phyloP scores from a whole-genome alignment of 2,329 filamentous ascomycete species.

The Calonectria pteridis region DNA sequence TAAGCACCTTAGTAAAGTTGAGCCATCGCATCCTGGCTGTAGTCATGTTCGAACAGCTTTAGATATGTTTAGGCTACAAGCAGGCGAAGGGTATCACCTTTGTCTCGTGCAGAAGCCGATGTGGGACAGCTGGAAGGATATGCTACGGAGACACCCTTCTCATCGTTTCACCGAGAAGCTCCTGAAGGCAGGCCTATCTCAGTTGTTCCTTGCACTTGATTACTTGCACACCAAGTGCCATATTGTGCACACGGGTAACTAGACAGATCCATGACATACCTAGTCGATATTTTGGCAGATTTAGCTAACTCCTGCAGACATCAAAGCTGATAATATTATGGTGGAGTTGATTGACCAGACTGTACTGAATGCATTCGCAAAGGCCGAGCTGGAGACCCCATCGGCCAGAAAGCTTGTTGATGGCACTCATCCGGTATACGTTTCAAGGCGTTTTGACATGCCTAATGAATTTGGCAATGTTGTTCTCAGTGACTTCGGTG shows the following conservation, averaged over 20 bases:
- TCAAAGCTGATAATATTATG: constrained; percentile 58
- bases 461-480: not conserved
- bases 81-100: not conserved
- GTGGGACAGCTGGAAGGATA: constrained; percentile 55
- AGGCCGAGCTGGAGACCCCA: constrained; percentile 1
- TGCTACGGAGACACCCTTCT: constrained; percentile 50
- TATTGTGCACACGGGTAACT: constrained; percentile 57
- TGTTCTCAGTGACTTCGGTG: constrained; percentile 10
- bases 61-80: not conserved
- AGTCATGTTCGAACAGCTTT: not conserved
- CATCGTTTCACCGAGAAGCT: constrained; percentile 52
- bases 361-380: constrained; percentile 12
- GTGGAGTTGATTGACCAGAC: constrained; percentile 28
- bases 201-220: constrained; percentile 54
- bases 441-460: not conserved
- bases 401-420: not conserved
- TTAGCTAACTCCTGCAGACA: too few species aligned
- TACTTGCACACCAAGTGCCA: constrained; percentile 56
- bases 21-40: not conserved
- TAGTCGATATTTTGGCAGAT: too few species aligned
- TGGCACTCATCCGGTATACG: not conserved
- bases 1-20: not conserved
- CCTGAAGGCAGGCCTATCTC: constrained; percentile 48
- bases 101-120: constrained; percentile 53
- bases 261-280: not conserved